A percentile compares a stretch with the other conserved stretches of the same genome.
phyloP scores from a whole-genome alignment of 2,329 filamentous ascomycete species.

The Arthrobotrys entomopaga region DNA sequence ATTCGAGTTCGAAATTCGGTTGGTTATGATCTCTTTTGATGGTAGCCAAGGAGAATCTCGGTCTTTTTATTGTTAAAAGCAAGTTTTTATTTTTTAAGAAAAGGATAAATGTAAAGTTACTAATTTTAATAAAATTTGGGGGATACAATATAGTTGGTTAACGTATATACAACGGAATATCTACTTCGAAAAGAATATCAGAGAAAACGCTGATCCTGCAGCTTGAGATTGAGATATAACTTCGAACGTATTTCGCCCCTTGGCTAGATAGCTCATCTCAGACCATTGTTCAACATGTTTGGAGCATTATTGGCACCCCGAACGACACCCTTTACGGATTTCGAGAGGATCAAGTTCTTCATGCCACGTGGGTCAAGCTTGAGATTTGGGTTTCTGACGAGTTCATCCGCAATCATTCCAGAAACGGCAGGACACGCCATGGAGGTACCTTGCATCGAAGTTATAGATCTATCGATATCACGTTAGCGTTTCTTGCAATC shows the following conservation, averaged over 20 bases:
- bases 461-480: conserved; percentile 62
- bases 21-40: too few species aligned
- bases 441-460: conserved; percentile 65
- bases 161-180: neutral
- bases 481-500: conserved; percentile 11
- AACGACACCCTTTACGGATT: conserved; percentile 30
- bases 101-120: too few species aligned
- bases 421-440: conserved; percentile 65
- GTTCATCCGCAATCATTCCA: conserved; percentile 58
- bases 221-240: too few species aligned
- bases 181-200: neutral
- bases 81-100: too few species aligned
- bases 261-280: conserved; percentile 17
- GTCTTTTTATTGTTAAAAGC: too few species aligned
- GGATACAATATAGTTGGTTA: too few species aligned
- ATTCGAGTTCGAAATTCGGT: too few species aligned
- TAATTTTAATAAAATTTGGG: too few species aligned
- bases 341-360: conserved; percentile 53
- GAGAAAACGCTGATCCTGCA: neutral
- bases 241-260: neutral
- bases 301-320: conserved; percentile 38
- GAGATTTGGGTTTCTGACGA: conserved; percentile 55
- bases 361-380: conserved; percentile 55
- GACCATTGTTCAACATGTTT: conserved; percentile 45
- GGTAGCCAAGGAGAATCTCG: too few species aligned